These are phyloP conservation scores for Chlorophyllum brunneum DNA, from an alignment of 768 basidiomycete genomes.

Conservation along the genomic window DNA sequence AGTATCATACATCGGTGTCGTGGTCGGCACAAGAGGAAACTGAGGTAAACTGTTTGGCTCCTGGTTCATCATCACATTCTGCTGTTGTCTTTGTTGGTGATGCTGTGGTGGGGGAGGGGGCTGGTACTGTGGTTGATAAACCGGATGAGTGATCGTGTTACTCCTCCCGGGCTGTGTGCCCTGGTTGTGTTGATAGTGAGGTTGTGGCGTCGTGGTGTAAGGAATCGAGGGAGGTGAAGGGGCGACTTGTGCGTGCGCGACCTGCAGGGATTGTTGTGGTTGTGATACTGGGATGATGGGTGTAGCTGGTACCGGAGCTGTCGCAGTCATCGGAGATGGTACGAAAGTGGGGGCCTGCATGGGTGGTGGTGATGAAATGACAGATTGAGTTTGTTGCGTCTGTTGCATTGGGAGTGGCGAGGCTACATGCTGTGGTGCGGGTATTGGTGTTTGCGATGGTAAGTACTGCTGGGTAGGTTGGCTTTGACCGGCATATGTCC, in stretches of 20 bases:
- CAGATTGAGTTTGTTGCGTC: constrained; percentile 21
- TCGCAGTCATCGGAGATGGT: constrained; percentile 17
- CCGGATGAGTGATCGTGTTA: constrained; percentile 32
- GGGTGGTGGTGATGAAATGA: constrained; percentile 13
- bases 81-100: constrained; percentile 2
- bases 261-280: constrained; percentile 9
- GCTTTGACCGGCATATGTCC: constrained; percentile 11
- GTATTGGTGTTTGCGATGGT: constrained; percentile 15
- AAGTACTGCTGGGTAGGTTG: constrained; percentile 19
- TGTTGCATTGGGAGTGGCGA: constrained; percentile 24
- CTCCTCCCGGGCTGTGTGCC: constrained; percentile 24
- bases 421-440: constrained; percentile 23
- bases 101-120: constrained; percentile 16
- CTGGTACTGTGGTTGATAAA: constrained; percentile 24
- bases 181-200: constrained; percentile 23
- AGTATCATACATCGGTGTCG: constrained; percentile 53
- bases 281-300: constrained; percentile 9
- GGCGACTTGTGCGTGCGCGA: constrained; percentile 14
- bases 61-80: not conserved
- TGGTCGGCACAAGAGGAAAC: constrained; percentile 65
- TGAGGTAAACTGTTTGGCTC: constrained; percentile 42
- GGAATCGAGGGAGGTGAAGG: constrained; percentile 22
- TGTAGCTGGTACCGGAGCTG: constrained; percentile 20
- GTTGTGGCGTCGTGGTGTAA: constrained; percentile 18
- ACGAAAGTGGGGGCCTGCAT: constrained; percentile 10